Evolutionary conservation across 441 rosid species (phyloP).

Genomic region (Corymbia calophylla): DNA sequence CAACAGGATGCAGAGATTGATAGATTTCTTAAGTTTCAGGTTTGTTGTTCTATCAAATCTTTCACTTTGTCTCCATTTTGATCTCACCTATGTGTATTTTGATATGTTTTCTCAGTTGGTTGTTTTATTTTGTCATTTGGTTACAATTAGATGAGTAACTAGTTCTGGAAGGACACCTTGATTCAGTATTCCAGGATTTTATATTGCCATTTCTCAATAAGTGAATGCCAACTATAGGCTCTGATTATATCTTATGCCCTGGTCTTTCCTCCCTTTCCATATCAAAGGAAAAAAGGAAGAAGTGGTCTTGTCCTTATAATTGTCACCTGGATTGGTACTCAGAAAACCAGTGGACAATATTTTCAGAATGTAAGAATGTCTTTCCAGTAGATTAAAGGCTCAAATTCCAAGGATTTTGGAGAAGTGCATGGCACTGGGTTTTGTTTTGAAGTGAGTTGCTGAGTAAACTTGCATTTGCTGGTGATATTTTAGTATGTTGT

Average conservation of each 20-base stretch:
- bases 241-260: neutral
- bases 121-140: neutral
- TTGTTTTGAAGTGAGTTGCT: neutral
- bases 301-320: neutral
- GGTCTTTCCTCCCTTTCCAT: neutral
- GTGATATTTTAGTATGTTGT: neutral
- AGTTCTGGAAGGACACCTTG: neutral
- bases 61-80: neutral
- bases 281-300: neutral
- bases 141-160: neutral
- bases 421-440: neutral
- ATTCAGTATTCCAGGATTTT: neutral
- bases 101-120: neutral
- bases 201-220: neutral
- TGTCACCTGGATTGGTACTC: neutral
- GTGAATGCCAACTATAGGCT: neutral
- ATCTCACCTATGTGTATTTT: neutral
- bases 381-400: neutral
- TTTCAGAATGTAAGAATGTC: neutral
- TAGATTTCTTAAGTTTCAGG: slow-evolving; percentile 78
- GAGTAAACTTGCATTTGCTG: neutral
- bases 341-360: neutral
- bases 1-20: slow-evolving; percentile 74
- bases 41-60: neutral
- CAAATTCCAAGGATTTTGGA: neutral